phyloP scores from a whole-genome alignment of 2,329 filamentous ascomycete genomes.

The Trichoderma gracile region DNA sequence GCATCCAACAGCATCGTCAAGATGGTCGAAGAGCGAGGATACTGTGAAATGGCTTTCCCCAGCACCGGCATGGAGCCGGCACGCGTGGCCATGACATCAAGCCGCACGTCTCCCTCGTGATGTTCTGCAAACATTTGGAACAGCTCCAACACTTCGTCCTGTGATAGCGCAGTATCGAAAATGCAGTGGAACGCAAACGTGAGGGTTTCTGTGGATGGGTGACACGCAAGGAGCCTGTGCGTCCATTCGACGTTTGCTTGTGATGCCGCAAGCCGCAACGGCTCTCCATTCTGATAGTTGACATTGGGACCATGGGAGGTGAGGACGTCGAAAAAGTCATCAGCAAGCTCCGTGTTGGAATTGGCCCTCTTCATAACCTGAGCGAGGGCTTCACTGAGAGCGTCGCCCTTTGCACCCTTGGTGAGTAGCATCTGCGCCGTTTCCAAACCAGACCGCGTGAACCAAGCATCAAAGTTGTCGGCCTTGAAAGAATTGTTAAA shows the following conservation, averaged over 20 bases:
- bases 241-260: conserved; percentile 54
- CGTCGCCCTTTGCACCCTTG: conserved; percentile 50
- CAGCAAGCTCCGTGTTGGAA: conserved; percentile 42
- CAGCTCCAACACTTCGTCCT: conserved; percentile 53
- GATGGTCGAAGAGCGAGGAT: conserved; percentile 56
- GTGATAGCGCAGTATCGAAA: conserved; percentile 52
- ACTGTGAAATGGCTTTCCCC: conserved; percentile 54
- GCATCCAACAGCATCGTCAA: conserved; percentile 55
- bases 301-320: conserved; percentile 46
- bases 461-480: conserved; percentile 46
- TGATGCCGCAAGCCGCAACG: conserved; percentile 55
- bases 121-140: conserved; percentile 55
- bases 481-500: conserved; percentile 49
- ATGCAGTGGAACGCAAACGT: conserved; percentile 57
- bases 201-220: conserved; percentile 52
- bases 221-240: conserved; percentile 50
- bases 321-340: conserved; percentile 48
- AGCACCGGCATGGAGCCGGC: conserved; percentile 50
- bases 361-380: conserved; percentile 48
- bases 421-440: conserved; percentile 51
- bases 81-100: conserved; percentile 53
- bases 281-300: conserved; percentile 55
- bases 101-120: conserved; percentile 46
- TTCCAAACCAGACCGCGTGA: conserved; percentile 49
- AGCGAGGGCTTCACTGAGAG: conserved; percentile 48